Conservation (phyloP, 805 yeast species). For the Candida coquimbonensis region DNA sequence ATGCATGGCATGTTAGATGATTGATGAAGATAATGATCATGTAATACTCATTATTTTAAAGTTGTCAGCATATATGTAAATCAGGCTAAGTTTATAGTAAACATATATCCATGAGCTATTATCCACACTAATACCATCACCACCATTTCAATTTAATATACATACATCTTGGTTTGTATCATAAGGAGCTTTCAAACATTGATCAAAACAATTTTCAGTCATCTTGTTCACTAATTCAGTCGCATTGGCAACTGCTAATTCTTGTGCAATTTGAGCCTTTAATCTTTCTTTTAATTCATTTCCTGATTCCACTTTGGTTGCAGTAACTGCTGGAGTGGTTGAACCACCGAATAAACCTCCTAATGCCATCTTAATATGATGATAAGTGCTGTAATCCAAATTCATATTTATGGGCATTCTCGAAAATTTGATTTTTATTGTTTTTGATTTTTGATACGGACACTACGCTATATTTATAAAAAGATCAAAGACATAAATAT, state of each 20-base stretch:
- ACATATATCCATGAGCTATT: no score
- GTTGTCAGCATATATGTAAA: no score
- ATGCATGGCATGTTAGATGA: no score
- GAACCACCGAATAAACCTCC: slow-evolving; percentile 25
- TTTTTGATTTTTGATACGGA: background rate
- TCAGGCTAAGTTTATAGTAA: no score
- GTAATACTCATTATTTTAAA: background rate
- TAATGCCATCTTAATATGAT: slow-evolving; percentile 16
- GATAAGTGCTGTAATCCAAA: background rate
- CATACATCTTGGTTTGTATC: slow-evolving; percentile 43
- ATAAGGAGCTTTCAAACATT: slow-evolving; percentile 64
- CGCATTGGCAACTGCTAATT: slow-evolving; percentile 87
- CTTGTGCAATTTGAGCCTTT: slow-evolving; percentile 68
- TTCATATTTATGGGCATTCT: background rate
- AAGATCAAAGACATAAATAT: no score
- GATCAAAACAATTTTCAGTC: slow-evolving; percentile 80
- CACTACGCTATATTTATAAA: background rate
- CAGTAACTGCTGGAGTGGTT: slow-evolving; percentile 17
- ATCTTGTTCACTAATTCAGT: slow-evolving; percentile 78
- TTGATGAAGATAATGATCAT: no score
- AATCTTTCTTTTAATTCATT: slow-evolving; percentile 53
- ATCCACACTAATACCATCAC: no score
- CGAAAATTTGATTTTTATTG: background rate
- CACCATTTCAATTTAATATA: background rate
- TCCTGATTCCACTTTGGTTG: slow-evolving; percentile 20